phyloP scores from a whole-genome alignment of 2,329 filamentous ascomycete genomes.

The Aureobasidium uvarum region DNA sequence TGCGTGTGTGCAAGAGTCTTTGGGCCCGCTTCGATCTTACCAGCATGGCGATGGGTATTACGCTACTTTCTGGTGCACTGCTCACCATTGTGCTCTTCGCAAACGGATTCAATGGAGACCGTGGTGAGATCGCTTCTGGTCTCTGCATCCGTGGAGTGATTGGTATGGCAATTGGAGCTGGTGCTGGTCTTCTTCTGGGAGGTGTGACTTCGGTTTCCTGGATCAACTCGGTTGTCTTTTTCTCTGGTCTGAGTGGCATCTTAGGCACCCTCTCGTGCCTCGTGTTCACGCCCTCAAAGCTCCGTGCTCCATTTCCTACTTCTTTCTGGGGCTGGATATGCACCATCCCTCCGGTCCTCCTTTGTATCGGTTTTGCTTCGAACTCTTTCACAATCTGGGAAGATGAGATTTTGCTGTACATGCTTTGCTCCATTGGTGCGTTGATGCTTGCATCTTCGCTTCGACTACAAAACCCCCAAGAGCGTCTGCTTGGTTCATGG shows the following conservation, averaged over 20 bases:
- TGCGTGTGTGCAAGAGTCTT: conserved; percentile 74
- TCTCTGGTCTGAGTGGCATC: conserved; percentile 42
- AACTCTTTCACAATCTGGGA: conserved; percentile 99
- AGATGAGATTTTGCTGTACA: conserved; percentile 89
- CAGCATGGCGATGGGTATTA: conserved; percentile 79
- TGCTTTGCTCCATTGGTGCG: conserved; percentile 82
- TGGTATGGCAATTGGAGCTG: conserved; percentile 35
- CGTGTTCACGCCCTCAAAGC: conserved; percentile 42
- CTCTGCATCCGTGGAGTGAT: conserved; percentile 54
- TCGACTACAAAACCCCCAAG: conserved; percentile 63
- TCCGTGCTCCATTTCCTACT: conserved; percentile 61
- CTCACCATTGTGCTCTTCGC: conserved; percentile 71
- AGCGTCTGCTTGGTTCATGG: conserved; percentile 74
- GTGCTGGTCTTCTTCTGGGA: conserved; percentile 34
- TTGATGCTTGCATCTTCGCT: conserved; percentile 72
- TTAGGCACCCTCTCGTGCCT: conserved; percentile 45
- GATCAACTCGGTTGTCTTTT: conserved; percentile 44
- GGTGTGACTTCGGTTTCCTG: conserved; percentile 37
- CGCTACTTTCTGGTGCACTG: conserved; percentile 66
- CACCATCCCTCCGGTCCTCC: conserved; percentile 74
- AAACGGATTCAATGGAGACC: conserved; percentile 54
- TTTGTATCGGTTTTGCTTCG: conserved; percentile 91
- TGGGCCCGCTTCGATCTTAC: conserved; percentile 92
- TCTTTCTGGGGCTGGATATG: conserved; percentile 88
- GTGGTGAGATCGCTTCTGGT: conserved; percentile 53